These are phyloP conservation scores for Magnusiomyces suaveolens DNA, from an alignment of 1,139 yeast genomes.

Conservation along the genomic window DNA sequence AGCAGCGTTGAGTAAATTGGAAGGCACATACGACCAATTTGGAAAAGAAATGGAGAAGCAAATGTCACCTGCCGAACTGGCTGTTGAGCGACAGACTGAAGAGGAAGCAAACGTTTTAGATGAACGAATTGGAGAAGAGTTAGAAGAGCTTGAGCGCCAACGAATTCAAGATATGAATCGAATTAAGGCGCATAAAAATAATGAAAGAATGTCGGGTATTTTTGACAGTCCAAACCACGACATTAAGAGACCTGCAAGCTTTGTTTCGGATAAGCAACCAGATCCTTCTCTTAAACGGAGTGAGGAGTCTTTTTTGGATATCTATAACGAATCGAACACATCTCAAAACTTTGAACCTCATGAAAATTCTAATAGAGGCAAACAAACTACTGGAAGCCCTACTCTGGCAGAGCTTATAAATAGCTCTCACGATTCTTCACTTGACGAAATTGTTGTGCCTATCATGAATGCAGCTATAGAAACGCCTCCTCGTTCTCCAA, in stretches of 20 bases:
- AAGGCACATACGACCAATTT: slow-evolving; percentile 43
- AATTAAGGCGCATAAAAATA: not conserved
- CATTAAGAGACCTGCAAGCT: no score
- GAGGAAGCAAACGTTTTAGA: not conserved
- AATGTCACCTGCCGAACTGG: not conserved
- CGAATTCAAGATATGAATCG: not conserved
- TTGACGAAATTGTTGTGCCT: not conserved
- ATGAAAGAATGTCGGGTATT: no score
- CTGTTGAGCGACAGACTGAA: not conserved
- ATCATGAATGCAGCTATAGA: not conserved
- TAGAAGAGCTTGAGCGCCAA: slow-evolving; percentile 1
- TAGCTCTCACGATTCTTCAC: not conserved
- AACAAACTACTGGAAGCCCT: no score
- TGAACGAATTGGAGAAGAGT: not conserved
- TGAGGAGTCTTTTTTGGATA: no score
- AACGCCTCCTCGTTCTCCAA: not conserved
- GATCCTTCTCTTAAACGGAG: no score
- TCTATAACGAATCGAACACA: no score
- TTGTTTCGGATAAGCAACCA: no score
- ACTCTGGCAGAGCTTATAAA: not conserved
- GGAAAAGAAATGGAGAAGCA: slow-evolving; percentile 1
- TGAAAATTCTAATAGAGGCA: no score
- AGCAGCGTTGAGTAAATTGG: slow-evolving; percentile 64
- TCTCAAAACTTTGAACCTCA: no score
- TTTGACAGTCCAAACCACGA: no score